These are phyloP conservation scores for Pythium rhizo-oryzae DNA, from an alignment of 352 stramenopile genomes.

Conservation along the genomic window DNA sequence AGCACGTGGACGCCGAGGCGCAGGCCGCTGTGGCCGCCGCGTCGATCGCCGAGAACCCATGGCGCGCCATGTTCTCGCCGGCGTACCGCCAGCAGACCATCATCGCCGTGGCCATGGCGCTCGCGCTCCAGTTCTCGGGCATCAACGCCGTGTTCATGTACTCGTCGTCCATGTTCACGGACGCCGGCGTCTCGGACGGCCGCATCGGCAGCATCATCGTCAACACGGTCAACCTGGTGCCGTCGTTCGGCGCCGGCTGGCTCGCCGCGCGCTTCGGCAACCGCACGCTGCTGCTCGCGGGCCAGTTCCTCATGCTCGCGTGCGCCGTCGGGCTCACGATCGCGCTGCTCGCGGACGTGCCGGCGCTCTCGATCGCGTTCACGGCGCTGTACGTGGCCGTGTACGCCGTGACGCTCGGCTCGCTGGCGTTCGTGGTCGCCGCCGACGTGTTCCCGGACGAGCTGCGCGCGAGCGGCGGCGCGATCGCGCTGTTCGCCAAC, in stretches of 20 bases:
- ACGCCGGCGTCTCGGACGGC: constrained; percentile 54
- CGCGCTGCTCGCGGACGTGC: constrained; percentile 46
- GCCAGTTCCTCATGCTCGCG: constrained; percentile 44
- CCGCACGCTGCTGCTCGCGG: constrained; percentile 47
- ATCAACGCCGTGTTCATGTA: constrained; percentile 81
- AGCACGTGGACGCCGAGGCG: not conserved
- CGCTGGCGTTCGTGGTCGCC: constrained; percentile 56
- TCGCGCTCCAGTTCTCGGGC: constrained; percentile 54
- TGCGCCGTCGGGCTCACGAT: constrained; percentile 30
- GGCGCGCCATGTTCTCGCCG: constrained; percentile 23
- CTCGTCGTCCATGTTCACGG: constrained; percentile 60
- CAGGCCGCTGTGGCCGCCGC: constrained; percentile 34
- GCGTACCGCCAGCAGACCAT: constrained; percentile 44
- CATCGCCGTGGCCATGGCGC: constrained; percentile 41
- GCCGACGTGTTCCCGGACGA: constrained; percentile 57
- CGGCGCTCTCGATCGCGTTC: constrained; percentile 50
- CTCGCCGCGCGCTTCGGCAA: constrained; percentile 51
- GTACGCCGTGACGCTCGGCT: constrained; percentile 49
- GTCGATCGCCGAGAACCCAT: constrained; percentile 30
- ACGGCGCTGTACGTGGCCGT: constrained; percentile 47
- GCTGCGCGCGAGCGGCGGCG: constrained; percentile 45
- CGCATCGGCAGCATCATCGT: constrained; percentile 62
- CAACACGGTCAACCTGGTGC: constrained; percentile 56
- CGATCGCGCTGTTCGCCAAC: constrained; percentile 53
- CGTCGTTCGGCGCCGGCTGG: constrained; percentile 47